Conservation (phyloP, 257 asterid species). For the Vinca minor region DNA sequence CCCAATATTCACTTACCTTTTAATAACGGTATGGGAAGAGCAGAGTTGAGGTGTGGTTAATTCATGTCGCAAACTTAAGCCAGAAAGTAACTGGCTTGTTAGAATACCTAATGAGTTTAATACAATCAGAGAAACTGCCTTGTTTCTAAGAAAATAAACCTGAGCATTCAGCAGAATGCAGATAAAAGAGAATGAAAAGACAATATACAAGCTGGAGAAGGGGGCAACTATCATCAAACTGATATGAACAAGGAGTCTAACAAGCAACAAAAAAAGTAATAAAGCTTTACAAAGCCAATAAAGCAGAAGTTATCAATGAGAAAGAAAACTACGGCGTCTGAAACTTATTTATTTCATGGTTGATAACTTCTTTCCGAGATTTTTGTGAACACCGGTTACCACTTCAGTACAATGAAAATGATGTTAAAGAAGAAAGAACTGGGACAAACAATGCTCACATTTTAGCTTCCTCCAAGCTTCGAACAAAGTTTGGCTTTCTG, state of each 20-base stretch:
- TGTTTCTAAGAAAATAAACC: neutral
- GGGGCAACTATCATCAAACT: neutral
- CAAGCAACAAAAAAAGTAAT: neutral
- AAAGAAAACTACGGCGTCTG: neutral
- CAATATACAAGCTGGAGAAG: neutral
- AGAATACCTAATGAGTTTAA: neutral
- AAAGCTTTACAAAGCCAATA: too few relatives aligned
- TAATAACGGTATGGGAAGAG: neutral
- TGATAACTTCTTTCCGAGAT: neutral
- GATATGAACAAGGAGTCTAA: neutral
- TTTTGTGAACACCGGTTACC: too few relatives aligned
- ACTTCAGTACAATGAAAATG: too few relatives aligned
- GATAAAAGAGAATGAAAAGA: neutral
- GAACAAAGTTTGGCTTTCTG: constrained; percentile 63
- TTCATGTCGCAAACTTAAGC: neutral
- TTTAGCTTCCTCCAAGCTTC: constrained; percentile 86
- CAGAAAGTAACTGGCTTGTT: neutral
- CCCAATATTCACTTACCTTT: neutral
- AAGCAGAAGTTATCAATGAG: too few relatives aligned
- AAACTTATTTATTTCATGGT: neutral
- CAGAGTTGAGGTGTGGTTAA: neutral
- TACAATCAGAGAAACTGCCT: neutral
- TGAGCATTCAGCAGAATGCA: neutral
- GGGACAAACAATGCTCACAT: constrained; percentile 43
- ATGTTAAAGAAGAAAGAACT: neutral